These are phyloP conservation scores for Ramularia endophylla DNA, from an alignment of 2,329 filamentous ascomycete species.

Conservation along the genomic window DNA sequence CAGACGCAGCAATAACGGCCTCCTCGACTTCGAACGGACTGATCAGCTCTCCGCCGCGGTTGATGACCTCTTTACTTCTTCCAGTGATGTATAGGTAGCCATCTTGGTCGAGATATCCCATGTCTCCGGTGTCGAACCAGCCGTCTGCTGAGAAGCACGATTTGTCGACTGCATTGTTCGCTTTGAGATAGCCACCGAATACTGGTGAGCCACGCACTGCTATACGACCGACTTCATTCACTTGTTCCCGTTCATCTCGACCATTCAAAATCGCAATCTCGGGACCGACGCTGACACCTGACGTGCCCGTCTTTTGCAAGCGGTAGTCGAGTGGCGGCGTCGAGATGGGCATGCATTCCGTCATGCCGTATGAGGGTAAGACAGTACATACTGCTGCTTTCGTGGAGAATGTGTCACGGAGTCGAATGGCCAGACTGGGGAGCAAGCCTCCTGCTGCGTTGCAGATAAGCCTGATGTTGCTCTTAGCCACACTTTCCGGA, in stretches of 20 bases:
- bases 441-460: conserved; percentile 51
- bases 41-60: conserved; percentile 54
- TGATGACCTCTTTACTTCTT: conserved; percentile 53
- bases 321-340: conserved; percentile 50
- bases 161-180: conserved; percentile 40
- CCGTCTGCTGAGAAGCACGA: conserved; percentile 44
- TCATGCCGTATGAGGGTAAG: conserved; percentile 55
- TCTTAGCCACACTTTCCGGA: conserved; percentile 37
- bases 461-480: conserved; percentile 48
- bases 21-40: conserved; percentile 56
- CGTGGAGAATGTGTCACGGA: conserved; percentile 45
- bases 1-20: conserved; percentile 46
- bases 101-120: conserved; percentile 47
- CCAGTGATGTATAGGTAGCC: conserved; percentile 52
- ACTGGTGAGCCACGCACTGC: conserved; percentile 48
- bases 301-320: conserved; percentile 49
- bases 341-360: conserved; percentile 55
- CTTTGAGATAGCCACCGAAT: conserved; percentile 46
- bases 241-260: conserved; percentile 28
- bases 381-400: conserved; percentile 36
- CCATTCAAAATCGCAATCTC: conserved; percentile 47
- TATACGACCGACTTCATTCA: conserved; percentile 41
- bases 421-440: conserved; percentile 45
- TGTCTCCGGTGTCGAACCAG: conserved; percentile 52
- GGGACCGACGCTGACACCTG: conserved; percentile 47